Evolutionary conservation across 371 early-diverging fungal genomes (phyloP).

Genomic region (Rhizopus arrhizus): DNA sequence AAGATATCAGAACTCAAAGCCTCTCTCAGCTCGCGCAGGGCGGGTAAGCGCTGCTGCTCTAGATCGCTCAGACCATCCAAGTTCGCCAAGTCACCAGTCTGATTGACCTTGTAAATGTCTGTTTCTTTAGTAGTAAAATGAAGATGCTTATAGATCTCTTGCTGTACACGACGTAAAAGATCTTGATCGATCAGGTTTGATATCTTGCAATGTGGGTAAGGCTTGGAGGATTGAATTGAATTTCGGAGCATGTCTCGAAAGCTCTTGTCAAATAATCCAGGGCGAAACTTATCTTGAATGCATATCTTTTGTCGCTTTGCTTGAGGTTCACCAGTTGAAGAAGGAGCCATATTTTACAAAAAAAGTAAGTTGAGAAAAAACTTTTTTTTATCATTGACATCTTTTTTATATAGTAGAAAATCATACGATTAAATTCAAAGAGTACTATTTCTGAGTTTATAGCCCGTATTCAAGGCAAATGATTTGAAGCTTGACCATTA

Average conservation of each 20-base stretch:
- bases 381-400: too few relatives aligned
- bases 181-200: constrained; percentile 58
- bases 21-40: constrained; percentile 63
- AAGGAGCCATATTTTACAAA: background rate
- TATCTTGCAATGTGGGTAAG: constrained; percentile 69
- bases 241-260: constrained; percentile 31
- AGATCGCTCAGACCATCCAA: constrained; percentile 66
- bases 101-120: constrained; percentile 77
- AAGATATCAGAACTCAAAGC: constrained; percentile 73
- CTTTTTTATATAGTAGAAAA: too few relatives aligned
- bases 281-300: constrained; percentile 29
- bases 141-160: constrained; percentile 62
- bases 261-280: constrained; percentile 31
- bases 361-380: background rate
- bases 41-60: constrained; percentile 54
- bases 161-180: constrained; percentile 62
- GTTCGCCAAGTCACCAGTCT: constrained; percentile 82
- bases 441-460: too few relatives aligned
- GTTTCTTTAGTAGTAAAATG: constrained; percentile 78
- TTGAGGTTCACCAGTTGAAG: constrained; percentile 3
- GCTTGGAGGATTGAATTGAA: constrained; percentile 51
- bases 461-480: too few relatives aligned
- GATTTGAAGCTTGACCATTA: too few relatives aligned
- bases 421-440: too few relatives aligned
- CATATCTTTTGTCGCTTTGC: constrained; percentile 24